These are phyloP conservation scores for Periconia sp. DNA, from an alignment of 2,329 filamentous ascomycete species.

Conservation along the genomic window DNA sequence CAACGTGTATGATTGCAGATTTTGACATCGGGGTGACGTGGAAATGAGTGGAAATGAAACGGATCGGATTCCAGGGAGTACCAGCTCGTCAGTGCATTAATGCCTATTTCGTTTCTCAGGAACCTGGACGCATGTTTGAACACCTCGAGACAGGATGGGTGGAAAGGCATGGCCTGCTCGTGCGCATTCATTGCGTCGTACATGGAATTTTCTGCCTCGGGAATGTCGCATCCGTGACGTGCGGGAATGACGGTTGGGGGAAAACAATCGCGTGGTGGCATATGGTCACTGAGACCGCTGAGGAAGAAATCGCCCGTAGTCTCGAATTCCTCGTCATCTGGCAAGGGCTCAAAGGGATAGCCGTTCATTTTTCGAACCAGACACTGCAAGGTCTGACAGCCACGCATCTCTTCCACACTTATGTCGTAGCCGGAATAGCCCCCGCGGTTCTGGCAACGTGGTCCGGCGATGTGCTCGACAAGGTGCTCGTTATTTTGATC, in stretches of 20 bases:
- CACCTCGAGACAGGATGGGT: constrained; percentile 10
- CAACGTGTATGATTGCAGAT: constrained; percentile 5
- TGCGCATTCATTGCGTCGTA: not conserved
- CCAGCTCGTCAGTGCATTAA: constrained; percentile 4
- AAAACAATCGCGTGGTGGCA: constrained; percentile 7
- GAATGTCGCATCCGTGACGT: constrained; percentile 2
- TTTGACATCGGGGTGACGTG: not conserved
- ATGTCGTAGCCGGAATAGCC: constrained; percentile 12
- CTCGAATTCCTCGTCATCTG: constrained; percentile 12
- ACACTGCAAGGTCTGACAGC: constrained; percentile 9
- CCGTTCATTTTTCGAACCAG: constrained; percentile 5
- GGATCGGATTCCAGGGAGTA: not conserved
- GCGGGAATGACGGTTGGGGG: not conserved
- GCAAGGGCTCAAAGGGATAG: constrained; percentile 2
- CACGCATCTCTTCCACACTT: constrained; percentile 11
- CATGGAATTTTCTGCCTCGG: not conserved
- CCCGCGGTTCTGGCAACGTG: constrained; percentile 1
- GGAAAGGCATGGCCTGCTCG: constrained; percentile 7
- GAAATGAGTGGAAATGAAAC: not conserved
- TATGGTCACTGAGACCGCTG: constrained; percentile 8
- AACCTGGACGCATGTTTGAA: constrained; percentile 4
- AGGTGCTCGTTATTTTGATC: not conserved
- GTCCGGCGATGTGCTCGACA: constrained; percentile 9
- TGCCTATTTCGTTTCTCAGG: not conserved
- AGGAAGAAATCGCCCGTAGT: constrained; percentile 3